A percentile compares a stretch with the other conserved stretches of the same genome.
phyloP scores from a whole-genome alignment of 495 filamentous ascomycete species.

The Darksidea phi region DNA sequence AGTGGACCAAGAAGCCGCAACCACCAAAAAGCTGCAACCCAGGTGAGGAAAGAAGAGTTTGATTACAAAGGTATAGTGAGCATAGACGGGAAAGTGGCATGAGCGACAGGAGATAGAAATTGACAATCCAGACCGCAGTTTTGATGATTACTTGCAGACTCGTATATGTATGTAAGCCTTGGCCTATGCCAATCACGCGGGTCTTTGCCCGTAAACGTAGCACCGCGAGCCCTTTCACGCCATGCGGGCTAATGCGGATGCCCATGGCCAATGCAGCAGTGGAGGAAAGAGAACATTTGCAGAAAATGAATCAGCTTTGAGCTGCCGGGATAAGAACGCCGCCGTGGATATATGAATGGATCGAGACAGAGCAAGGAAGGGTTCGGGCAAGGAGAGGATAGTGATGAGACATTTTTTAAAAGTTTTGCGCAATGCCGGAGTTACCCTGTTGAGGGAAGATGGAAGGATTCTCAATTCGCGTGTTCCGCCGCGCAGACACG shows the following conservation, averaged over 20 bases:
- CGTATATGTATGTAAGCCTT: constrained; percentile 7
- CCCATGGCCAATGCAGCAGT: no score
- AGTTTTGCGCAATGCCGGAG: constrained; percentile 97
- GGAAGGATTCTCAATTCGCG: constrained; percentile 83
- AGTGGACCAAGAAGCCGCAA: no score
- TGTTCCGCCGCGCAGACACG: constrained; percentile 85
- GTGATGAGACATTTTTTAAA: no score
- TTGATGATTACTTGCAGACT: constrained; percentile 19
- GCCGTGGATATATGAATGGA: constrained; percentile 13
- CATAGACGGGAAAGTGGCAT: no score
- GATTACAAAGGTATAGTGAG: background rate
- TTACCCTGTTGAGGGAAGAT: constrained; percentile 86
- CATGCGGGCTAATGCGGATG: no score
- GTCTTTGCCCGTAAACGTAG: no score
- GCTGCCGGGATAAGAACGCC: constrained; percentile 9
- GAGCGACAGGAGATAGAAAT: no score
- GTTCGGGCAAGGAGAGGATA: background rate
- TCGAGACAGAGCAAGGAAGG: background rate
- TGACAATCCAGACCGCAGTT: constrained; percentile 14
- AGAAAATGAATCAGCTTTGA: no score
- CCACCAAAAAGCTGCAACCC: background rate
- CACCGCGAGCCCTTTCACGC: no score
- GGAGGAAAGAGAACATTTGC: no score
- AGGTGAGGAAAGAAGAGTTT: background rate
- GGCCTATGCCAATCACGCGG: no score